Conservation (phyloP, 2,329 filamentous ascomycete species). For the Penicillium sp. region DNA sequence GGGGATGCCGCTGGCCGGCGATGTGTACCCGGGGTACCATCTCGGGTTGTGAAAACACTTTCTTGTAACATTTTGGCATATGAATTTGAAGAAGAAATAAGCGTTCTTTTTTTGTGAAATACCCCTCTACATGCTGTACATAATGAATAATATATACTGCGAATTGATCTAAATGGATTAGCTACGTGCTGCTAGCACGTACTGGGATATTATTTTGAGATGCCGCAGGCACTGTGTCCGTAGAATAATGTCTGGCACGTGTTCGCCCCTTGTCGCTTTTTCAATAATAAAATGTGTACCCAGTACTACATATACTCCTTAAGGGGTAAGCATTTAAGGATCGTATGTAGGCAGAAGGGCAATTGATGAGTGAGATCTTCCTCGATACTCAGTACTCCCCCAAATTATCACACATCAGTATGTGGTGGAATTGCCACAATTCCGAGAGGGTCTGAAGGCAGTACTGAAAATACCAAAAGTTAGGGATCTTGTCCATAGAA, state of each 20-base stretch:
- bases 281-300: no score
- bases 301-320: no score
- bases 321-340: no score
- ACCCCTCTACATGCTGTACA: constrained; percentile 3
- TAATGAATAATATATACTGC: constrained; percentile 5
- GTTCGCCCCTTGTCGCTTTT: no score
- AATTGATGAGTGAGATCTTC: no score
- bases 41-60: constrained; percentile 2
- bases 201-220: not conserved
- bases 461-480: no score
- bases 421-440: no score
- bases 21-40: constrained; percentile 20
- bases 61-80: not conserved
- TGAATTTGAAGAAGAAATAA: not conserved
- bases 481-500: no score
- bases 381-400: no score
- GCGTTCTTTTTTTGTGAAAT: constrained; percentile 6
- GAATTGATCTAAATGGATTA: not conserved
- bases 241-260: not conserved
- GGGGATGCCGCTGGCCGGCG: constrained; percentile 22
- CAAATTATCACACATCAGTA: no score
- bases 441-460: no score
- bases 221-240: not conserved
- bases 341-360: no score
- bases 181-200: not conserved